phyloP scores from a whole-genome alignment of 2,329 filamentous ascomycete species.

The Apiospora koreana region DNA sequence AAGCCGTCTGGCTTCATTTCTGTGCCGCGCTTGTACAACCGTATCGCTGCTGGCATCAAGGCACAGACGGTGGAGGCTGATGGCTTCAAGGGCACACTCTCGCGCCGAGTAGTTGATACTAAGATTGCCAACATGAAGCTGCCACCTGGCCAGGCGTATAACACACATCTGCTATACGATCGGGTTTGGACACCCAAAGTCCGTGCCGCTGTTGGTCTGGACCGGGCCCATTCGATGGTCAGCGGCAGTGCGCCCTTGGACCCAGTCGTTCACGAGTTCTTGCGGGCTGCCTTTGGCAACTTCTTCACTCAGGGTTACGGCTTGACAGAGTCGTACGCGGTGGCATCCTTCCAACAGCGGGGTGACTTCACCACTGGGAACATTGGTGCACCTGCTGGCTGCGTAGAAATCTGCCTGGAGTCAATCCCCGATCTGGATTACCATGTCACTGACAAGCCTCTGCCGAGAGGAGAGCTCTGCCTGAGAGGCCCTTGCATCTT shows the following conservation, averaged over 20 bases:
- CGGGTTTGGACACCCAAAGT: constrained; percentile 92
- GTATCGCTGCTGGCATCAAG: constrained; percentile 82
- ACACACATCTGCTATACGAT: constrained; percentile 77
- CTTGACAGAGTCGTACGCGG: constrained; percentile 89
- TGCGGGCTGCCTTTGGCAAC: constrained; percentile 79
- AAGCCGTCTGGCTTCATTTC: constrained; percentile 82
- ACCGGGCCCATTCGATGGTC: constrained; percentile 72
- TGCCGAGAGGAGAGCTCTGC: constrained; percentile 87
- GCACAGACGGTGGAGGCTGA: constrained; percentile 75
- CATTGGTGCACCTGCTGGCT: constrained; percentile 72
- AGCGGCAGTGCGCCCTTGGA: constrained; percentile 91
- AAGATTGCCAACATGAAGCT: constrained; percentile 81
- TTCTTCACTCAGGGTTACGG: constrained; percentile 87
- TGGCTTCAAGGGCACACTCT: constrained; percentile 79
- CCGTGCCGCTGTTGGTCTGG: constrained; percentile 76
- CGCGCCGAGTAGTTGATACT: constrained; percentile 73
- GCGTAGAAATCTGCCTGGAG: constrained; percentile 74
- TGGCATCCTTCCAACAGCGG: constrained; percentile 67
- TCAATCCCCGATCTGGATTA: constrained; percentile 97
- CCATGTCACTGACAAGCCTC: constrained; percentile 80
- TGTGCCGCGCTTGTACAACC: constrained; percentile 89
- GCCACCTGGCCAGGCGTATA: constrained; percentile 71
- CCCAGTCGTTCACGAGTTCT: constrained; percentile 82
- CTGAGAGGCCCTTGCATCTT: constrained; percentile 81
- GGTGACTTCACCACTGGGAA: constrained; percentile 78